Conservation (phyloP, 257 asterid species). For the Solanum chiquidenum region DNA sequence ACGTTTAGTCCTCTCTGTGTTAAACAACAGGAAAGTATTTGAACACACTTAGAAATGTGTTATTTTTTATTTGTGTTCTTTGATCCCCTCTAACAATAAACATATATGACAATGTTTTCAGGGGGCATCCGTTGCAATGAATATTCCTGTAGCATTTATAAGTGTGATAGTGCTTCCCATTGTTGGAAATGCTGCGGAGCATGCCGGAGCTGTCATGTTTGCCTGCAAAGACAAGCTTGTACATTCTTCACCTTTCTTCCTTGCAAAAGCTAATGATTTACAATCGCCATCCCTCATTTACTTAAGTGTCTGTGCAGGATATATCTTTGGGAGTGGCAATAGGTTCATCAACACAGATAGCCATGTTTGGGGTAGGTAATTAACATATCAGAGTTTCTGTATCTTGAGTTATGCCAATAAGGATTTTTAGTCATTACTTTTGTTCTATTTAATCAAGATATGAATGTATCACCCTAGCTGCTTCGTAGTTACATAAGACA, state of each 20-base stretch:
- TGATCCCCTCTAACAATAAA: background rate
- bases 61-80: background rate
- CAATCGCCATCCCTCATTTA: constrained; percentile 4
- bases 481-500: background rate
- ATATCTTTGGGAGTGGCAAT: constrained; percentile 72
- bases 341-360: constrained; percentile 77
- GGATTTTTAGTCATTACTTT: background rate
- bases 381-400: background rate
- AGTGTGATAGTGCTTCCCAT: constrained; percentile 75
- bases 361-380: constrained; percentile 67
- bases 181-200: constrained; percentile 85
- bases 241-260: background rate
- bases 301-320: constrained; percentile 31
- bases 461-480: background rate
- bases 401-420: background rate
- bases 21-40: background rate
- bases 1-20: background rate
- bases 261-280: background rate
- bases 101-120: constrained; percentile 5
- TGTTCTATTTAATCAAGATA: background rate
- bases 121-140: constrained; percentile 71
- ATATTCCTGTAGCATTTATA: constrained; percentile 67
- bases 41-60: background rate
- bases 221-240: constrained; percentile 86
- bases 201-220: constrained; percentile 79